Conservation (phyloP, 108 stramenopile genomes). For the Conticribra weissflogii region DNA sequence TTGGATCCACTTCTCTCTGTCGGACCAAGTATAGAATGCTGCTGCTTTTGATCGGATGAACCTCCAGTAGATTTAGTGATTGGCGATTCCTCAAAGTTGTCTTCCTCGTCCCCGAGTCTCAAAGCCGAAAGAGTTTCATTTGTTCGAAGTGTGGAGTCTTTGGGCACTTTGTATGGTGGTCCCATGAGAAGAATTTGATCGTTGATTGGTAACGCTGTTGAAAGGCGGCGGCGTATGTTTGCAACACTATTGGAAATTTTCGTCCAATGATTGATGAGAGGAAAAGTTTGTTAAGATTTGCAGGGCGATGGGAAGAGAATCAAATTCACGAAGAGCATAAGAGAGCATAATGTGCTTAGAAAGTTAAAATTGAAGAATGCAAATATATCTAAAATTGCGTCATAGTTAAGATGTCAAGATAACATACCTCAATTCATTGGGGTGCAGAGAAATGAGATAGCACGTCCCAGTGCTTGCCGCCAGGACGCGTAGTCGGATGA, state of each 20-base stretch:
- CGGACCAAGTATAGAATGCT: constrained; percentile 50
- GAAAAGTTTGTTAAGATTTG: constrained; percentile 10
- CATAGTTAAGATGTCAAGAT: background rate
- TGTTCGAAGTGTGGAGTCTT: constrained; percentile 71
- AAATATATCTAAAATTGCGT: background rate
- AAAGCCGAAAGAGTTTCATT: constrained; percentile 74
- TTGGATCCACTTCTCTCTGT: constrained; percentile 80
- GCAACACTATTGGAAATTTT: constrained; percentile 59
- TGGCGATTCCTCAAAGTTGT: constrained; percentile 38
- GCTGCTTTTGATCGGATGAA: constrained; percentile 5
- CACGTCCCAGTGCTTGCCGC: constrained; percentile 41
- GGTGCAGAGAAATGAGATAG: constrained; percentile 29
- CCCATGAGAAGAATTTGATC: constrained; percentile 85
- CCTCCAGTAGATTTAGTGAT: background rate
- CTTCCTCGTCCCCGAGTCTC: constrained; percentile 80
- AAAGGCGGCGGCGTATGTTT: constrained; percentile 70
- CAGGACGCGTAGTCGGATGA: constrained; percentile 38
- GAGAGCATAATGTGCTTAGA: background rate
- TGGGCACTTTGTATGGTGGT: constrained; percentile 86
- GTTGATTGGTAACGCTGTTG: constrained; percentile 67
- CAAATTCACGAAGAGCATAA: background rate
- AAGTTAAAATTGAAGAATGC: background rate
- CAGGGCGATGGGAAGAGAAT: background rate
- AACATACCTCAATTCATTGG: constrained; percentile 28
- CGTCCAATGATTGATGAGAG: background rate